These are phyloP conservation scores for Terana coerulea DNA, from an alignment of 768 basidiomycete genomes.

Conservation along the genomic window DNA sequence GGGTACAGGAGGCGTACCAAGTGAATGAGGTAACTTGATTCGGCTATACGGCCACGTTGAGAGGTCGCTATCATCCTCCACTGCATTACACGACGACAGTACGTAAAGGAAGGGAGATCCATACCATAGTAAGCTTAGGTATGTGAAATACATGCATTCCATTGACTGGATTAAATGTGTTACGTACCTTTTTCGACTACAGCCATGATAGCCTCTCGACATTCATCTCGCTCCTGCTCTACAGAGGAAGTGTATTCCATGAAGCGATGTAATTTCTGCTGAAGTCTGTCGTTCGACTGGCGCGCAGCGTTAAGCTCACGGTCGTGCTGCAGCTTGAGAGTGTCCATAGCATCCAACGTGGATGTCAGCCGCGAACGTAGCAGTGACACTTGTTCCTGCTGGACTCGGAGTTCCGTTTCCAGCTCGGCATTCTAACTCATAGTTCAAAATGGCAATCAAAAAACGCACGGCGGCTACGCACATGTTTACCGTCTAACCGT, in stretches of 20 bases:
- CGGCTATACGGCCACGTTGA: slow-evolving; percentile 44
- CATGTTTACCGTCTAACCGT: no score
- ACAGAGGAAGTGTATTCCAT: slow-evolving; percentile 27
- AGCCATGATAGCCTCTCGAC: slow-evolving; percentile 48
- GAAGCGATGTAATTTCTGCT: slow-evolving; percentile 36
- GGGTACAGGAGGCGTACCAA: slow-evolving; percentile 35
- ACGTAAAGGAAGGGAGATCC: neutral
- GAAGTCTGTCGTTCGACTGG: slow-evolving; percentile 31
- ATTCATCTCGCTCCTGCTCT: slow-evolving; percentile 48
- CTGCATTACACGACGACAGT: no score
- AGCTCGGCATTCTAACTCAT: slow-evolving; percentile 21
- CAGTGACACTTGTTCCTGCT: slow-evolving; percentile 37
- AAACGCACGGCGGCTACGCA: no score
- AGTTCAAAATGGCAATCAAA: neutral
- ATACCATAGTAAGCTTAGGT: neutral
- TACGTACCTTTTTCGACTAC: slow-evolving; percentile 58
- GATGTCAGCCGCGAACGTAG: slow-evolving; percentile 43
- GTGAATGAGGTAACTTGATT: slow-evolving; percentile 36
- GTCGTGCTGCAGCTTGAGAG: slow-evolving; percentile 35
- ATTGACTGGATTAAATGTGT: neutral
- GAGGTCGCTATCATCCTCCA: slow-evolving; percentile 43
- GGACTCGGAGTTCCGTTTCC: slow-evolving; percentile 31
- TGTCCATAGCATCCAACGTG: slow-evolving; percentile 49
- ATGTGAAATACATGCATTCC: neutral
- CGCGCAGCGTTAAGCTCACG: slow-evolving; percentile 36